Percentiles rank a stretch among this genome's conserved stretches.
Conservation (phyloP, 176 grass and related monocot genomes). For the Carex pumila region DNA sequence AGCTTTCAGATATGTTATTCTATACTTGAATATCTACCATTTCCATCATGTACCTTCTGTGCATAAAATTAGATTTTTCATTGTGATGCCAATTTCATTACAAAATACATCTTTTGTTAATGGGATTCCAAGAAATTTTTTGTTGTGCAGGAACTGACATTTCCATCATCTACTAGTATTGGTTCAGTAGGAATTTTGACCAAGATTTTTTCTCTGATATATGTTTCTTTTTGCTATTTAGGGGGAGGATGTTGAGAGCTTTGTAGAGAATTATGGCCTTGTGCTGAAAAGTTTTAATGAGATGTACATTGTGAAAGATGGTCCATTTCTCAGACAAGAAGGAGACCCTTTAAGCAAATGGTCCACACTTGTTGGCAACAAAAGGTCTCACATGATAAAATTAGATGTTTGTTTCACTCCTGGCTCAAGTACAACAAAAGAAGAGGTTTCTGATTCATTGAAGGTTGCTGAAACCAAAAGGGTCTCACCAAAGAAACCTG, state of each 20-base stretch:
- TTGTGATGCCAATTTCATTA: neutral
- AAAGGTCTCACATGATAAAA: constrained; percentile 56
- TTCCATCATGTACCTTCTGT: neutral
- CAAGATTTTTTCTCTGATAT: neutral
- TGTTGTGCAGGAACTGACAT: neutral
- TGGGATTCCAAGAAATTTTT: neutral
- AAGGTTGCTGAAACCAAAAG: constrained; percentile 24
- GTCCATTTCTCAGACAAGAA: constrained; percentile 65
- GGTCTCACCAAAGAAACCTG: neutral
- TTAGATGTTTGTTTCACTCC: constrained; percentile 57
- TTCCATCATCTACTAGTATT: neutral
- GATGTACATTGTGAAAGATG: constrained; percentile 76
- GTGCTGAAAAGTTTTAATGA: constrained; percentile 71
- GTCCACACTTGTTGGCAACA: constrained; percentile 61
- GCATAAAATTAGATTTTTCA: neutral
- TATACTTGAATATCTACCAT: neutral
- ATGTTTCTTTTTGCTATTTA: constrained; percentile 22
- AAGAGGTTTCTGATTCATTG: constrained; percentile 16
- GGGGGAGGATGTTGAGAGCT: constrained; percentile 62
- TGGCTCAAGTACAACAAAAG: constrained; percentile 25
- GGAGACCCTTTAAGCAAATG: constrained; percentile 49
- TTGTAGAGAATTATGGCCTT: constrained; percentile 78
- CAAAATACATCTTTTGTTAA: neutral
- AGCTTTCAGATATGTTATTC: constrained; percentile 17
- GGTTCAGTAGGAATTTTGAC: neutral